These are phyloP conservation scores for Diutina catenulata DNA, from an alignment of 1,139 yeast species.

Conservation along the genomic window DNA sequence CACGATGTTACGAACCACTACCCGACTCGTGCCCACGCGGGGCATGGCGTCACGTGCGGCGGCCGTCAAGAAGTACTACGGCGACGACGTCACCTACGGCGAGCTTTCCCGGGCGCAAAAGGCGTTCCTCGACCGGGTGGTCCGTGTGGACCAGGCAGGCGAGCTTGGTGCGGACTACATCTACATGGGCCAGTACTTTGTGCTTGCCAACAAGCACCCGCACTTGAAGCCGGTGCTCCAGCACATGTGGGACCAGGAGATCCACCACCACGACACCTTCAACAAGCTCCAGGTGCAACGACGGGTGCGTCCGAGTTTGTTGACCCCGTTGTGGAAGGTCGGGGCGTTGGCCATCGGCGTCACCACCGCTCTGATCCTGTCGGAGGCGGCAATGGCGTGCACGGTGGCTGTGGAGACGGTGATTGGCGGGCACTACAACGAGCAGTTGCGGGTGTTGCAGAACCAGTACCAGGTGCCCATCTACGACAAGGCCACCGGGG, in stretches of 20 bases:
- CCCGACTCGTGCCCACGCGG: background rate
- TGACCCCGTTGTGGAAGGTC: slow-evolving; percentile 87
- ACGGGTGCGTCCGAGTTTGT: slow-evolving; percentile 79
- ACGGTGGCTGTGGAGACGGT: slow-evolving; percentile 99
- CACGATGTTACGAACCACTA: background rate
- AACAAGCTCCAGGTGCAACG: slow-evolving; percentile 63
- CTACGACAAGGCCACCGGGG: slow-evolving; percentile 32
- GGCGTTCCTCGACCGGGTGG: slow-evolving; percentile 62
- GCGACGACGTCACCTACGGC: slow-evolving; percentile 17
- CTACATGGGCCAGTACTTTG: slow-evolving; percentile 81
- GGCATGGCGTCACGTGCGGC: background rate
- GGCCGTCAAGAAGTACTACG: slow-evolving; percentile 3
- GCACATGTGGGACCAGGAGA: slow-evolving; percentile 98
- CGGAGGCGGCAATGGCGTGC: slow-evolving; percentile 99
- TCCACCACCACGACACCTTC: slow-evolving; percentile 80
- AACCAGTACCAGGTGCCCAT: slow-evolving; percentile 43
- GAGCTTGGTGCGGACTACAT: slow-evolving; percentile 96
- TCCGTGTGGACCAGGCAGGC: slow-evolving; percentile 96
- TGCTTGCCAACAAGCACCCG: slow-evolving; percentile 59
- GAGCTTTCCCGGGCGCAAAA: slow-evolving; percentile 46
- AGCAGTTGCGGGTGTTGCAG: slow-evolving; percentile 68
- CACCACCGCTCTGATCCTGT: slow-evolving; percentile 75
- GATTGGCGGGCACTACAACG: slow-evolving; percentile 91
- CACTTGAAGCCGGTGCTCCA: slow-evolving; percentile 61
- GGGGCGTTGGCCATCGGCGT: slow-evolving; percentile 87